Evolutionary conservation across 2,329 filamentous ascomycete genomes (phyloP), one percentile per base, ranked within the genome.

Genomic region (Paecilomyces formosus): DNA sequence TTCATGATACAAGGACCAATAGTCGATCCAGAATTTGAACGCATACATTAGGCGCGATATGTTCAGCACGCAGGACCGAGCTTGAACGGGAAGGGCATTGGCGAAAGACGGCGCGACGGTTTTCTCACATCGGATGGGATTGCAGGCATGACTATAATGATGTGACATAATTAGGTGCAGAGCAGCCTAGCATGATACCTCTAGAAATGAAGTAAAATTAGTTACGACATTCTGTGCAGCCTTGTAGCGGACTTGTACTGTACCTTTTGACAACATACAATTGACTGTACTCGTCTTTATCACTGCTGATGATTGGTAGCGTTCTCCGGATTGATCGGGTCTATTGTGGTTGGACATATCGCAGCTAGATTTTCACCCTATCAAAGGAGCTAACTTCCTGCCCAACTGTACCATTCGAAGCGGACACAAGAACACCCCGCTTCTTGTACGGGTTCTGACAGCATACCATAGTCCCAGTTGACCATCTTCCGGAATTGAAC

Each of bases 51-150:
- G n/a, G 50, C 21, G 21, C 50, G 21, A 52, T 52, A 52, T 52
- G 50, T 52, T 52, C 50, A 52, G 50, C 50, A 12, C 26, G 50
- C 26, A n/a, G 50, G 26, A 26, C 50, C 50, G 22, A 28, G 26
- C 50, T 52, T 52, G 50, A 24, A 59, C 60, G 63, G 66, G 66
- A 69, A 70, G 64, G 66, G 62, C 64, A 66, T 67, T 61, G 68
- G 69, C 65, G 68, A 70, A 71, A 61, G 63, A 64, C 60, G 68
- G 68, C 65, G 65, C 58, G 65, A 66, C 53, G 64, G 64, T 60
- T 60, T 45, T 31, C 62, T 60, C 58, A 57, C 59, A 55, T 61
- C 57, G 55, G 59, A 61, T 63, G 58, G 63, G 65, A 58, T 55
- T 65, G 21, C 50, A 22, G 50, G 50, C 22, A 52, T 52, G 50